A percentile compares a stretch with the other conserved stretches of the same genome.
Evolutionary conservation across 768 basidiomycete species (phyloP).

Genomic region (Piloderma croceum): DNA sequence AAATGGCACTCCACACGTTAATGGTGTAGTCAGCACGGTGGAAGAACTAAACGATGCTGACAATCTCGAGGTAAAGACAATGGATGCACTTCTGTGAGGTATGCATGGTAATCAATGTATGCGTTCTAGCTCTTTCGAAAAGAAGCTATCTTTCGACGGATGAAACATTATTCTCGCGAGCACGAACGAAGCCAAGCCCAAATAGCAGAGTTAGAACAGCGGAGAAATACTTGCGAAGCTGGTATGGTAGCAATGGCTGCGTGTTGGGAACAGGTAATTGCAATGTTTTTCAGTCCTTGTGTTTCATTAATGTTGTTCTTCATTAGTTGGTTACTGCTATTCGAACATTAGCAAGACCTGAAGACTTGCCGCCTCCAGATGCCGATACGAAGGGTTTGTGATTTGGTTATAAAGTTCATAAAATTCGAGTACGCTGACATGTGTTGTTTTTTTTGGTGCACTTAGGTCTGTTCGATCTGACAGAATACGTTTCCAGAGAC

Average conservation of each 20-base stretch:
- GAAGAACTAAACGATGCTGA: slow-evolving; percentile 48
- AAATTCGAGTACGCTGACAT: slow-evolving; percentile 5
- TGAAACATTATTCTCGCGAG: slow-evolving; percentile 78
- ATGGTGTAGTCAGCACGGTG: slow-evolving; percentile 34
- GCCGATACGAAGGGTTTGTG: slow-evolving; percentile 38
- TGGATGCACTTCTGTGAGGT: slow-evolving; percentile 14
- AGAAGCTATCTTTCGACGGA: slow-evolving; percentile 78
- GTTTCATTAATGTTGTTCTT: slow-evolving; percentile 3
- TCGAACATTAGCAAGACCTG: slow-evolving; percentile 49
- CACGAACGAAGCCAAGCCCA: slow-evolving; percentile 57
- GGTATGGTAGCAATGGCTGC: slow-evolving; percentile 69
- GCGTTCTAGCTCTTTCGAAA: slow-evolving; percentile 86
- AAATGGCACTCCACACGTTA: slow-evolving; percentile 50
- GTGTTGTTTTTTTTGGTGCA: background rate
- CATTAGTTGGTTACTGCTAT: slow-evolving; percentile 62
- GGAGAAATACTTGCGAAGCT: slow-evolving; percentile 62
- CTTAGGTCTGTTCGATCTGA: slow-evolving; percentile 27
- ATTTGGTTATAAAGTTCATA: too few species aligned
- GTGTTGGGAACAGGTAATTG: slow-evolving; percentile 71
- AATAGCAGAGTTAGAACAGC: slow-evolving; percentile 59
- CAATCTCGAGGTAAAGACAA: slow-evolving; percentile 60
- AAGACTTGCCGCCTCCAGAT: slow-evolving; percentile 40
- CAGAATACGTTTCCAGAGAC: slow-evolving; percentile 26
- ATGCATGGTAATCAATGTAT: too few species aligned
- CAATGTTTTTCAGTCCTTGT: slow-evolving; percentile 5